These are phyloP conservation scores for Albatrellus sp. DNA, from an alignment of 1,284 basidiomycete genomes.

Conservation along the genomic window DNA sequence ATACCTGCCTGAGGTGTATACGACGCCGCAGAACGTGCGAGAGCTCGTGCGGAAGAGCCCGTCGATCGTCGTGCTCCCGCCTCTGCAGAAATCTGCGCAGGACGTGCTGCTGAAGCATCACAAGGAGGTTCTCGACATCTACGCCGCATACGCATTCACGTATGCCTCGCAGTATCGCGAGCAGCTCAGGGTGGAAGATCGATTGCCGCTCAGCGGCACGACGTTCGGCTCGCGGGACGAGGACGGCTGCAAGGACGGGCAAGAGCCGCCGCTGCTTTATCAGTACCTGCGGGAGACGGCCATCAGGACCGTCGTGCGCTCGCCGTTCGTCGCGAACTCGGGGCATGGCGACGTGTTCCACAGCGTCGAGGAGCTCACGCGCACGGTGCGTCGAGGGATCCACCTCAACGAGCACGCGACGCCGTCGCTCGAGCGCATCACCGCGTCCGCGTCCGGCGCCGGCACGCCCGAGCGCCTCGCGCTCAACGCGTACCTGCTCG, in stretches of 20 bases:
- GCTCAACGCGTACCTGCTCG: constrained; percentile 53
- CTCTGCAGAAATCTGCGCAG: constrained; percentile 27
- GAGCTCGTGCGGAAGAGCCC: constrained; percentile 31
- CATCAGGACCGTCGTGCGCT: constrained; percentile 29
- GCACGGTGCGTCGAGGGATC: constrained; percentile 38
- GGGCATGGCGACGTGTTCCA: constrained; percentile 44
- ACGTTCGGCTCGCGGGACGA: constrained; percentile 12
- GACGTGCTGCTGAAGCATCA: constrained; percentile 35
- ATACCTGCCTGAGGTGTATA: constrained; percentile 33
- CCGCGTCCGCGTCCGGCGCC: constrained; percentile 16
- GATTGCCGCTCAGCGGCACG: constrained; percentile 34
- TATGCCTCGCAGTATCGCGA: constrained; percentile 28
- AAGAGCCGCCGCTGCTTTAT: constrained; percentile 16
- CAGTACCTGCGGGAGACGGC: constrained; percentile 25
- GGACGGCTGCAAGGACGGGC: constrained; percentile 1
- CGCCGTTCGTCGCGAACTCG: constrained; percentile 49
- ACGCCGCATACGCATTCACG: constrained; percentile 38
- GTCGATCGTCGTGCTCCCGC: constrained; percentile 44
- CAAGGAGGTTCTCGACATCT: constrained; percentile 35
- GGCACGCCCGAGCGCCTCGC: no score
- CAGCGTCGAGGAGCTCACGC: constrained; percentile 35
- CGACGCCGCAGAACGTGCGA: constrained; percentile 23
- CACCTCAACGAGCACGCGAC: constrained; percentile 44
- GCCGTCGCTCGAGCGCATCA: constrained; percentile 37
- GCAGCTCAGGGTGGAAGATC: constrained; percentile 26